Base-by-base conservation (phyloP, 116 monocot genomes). In the Trichopus zeylanicus region DNA sequence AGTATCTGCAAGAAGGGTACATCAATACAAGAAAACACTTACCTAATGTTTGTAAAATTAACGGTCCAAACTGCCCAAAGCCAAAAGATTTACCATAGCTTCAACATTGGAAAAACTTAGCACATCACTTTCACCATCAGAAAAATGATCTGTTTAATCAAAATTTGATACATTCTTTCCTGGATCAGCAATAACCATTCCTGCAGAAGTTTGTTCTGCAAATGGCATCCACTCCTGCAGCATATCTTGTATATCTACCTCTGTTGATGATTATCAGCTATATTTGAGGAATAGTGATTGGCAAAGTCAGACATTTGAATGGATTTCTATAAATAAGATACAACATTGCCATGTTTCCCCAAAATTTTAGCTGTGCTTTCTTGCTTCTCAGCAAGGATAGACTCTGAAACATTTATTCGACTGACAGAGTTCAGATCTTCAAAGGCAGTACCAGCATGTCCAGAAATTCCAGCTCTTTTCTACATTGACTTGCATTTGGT, bases 21-120 rank as follows among this genome's bases (percentile, higher is more conserved):
- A 63, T 94, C 94, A 59, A 94, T 48, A 38, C 89, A 89, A 57
- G 86, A 94, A 65, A 77, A 82, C n/a, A n/a, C n/a, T n/a, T n/a
- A n/a, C n/a, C n/a, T n/a, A n/a, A n/a, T n/a, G n/a, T n/a, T n/a
- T n/a, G n/a, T n/a, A n/a, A n/a, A n/a, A n/a, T n/a, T n/a, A n/a
- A n/a, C n/a, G n/a, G n/a, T n/a, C n/a, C n/a, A 24, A 49, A 49
- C 22, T 24, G 1, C 23, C 19, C 23, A 49, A 22, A 22, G 5
- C 9, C 4, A 24, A 19, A 15, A 48, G 29, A 6, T 49, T 66
- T 74, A 95, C 95, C 90, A 95, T 22, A 26, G 86, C 75, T 65
- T 95, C 95, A 60, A 95, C 37, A 31, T 95, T 90, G 56, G 86
- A 95, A 64, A 78, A 83, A 53, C 59, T 69, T 55, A 90, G 95